Evolutionary conservation across 2,329 filamentous ascomycete species (phyloP).

Genomic region (Anthostomella pinea): DNA sequence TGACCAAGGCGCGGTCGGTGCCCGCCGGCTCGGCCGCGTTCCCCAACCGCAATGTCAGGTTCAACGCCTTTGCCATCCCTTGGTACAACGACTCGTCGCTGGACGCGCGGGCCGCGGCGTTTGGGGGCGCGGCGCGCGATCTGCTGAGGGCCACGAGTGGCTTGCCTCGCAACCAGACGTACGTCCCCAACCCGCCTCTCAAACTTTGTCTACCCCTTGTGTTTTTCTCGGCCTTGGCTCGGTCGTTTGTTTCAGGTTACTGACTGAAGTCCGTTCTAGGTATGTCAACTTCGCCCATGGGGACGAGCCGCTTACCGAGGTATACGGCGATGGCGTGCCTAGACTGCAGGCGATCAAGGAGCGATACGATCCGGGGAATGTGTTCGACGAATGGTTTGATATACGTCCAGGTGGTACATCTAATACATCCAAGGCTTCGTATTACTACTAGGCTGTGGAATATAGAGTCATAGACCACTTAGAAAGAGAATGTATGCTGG

Average conservation of each 20-base stretch:
- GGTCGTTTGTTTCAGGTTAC: not conserved
- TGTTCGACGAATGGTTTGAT: constrained; percentile 4
- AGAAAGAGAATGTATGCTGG: too few species aligned
- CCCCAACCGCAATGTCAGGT: constrained; percentile 2
- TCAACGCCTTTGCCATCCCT: constrained; percentile 1
- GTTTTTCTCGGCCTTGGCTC: not conserved
- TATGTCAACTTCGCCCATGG: constrained; percentile 3
- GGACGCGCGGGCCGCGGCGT: not conserved
- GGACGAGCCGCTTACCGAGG: constrained; percentile 1
- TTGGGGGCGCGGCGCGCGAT: constrained; percentile 1
- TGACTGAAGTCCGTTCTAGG: too few species aligned
- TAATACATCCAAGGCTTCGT: too few species aligned
- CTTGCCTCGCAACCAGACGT: constrained; percentile 1
- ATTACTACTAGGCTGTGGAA: too few species aligned
- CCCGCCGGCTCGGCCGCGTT: constrained; percentile 1
- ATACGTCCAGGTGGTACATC: too few species aligned
- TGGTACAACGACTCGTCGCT: constrained; percentile 4
- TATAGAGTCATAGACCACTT: too few species aligned
- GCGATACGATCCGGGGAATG: constrained; percentile 1
- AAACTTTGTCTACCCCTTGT: not conserved
- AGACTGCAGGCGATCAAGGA: constrained; percentile 1
- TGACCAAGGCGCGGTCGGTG: constrained; percentile 6
- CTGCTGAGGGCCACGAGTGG: constrained; percentile 1
- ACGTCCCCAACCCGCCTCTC: too few species aligned
- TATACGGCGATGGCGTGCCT: not conserved